A percentile compares a stretch with the other conserved stretches of the same genome.
Conservation (phyloP, 169 alveolate species). For the Eimeria sp. region DNA sequence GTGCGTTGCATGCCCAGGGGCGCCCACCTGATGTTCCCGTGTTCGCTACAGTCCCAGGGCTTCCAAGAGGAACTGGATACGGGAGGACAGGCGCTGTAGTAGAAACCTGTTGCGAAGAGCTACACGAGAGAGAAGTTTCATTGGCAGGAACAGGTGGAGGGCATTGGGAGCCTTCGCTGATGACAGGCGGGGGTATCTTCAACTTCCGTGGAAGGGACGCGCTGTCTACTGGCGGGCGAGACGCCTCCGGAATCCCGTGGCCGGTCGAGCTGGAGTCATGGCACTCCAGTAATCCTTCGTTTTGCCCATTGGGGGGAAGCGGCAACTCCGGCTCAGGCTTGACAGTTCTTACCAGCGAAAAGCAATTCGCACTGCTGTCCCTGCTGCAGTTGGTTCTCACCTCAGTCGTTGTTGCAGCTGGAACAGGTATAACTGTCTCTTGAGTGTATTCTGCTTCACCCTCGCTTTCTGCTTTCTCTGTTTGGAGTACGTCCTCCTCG, state of each 20-base stretch:
- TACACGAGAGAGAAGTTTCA: background rate
- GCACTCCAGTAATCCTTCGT: constrained; percentile 10
- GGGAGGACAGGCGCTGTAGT: background rate
- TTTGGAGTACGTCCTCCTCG: constrained; percentile 43
- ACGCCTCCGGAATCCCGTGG: background rate
- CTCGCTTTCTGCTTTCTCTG: constrained; percentile 39
- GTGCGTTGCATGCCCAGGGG: background rate
- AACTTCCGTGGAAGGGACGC: background rate
- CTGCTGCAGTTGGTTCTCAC: background rate
- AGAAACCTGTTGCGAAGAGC: background rate
- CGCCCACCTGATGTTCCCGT: constrained; percentile 7
- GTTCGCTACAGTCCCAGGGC: background rate
- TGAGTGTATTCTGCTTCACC: constrained; percentile 2
- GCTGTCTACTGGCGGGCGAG: background rate
- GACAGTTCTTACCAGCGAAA: background rate
- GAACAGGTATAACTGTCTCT: background rate
- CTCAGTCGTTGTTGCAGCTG: constrained; percentile 23
- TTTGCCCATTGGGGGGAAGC: background rate
- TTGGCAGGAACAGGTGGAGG: background rate
- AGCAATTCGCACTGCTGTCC: constrained; percentile 8
- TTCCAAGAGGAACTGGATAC: background rate
- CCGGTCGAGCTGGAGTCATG: background rate
- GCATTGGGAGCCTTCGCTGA: background rate
- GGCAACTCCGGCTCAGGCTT: constrained; percentile 15
- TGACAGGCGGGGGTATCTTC: background rate